These are phyloP conservation scores for Rhodofomes roseus DNA, from an alignment of 1,284 basidiomycete genomes.

Conservation along the genomic window DNA sequence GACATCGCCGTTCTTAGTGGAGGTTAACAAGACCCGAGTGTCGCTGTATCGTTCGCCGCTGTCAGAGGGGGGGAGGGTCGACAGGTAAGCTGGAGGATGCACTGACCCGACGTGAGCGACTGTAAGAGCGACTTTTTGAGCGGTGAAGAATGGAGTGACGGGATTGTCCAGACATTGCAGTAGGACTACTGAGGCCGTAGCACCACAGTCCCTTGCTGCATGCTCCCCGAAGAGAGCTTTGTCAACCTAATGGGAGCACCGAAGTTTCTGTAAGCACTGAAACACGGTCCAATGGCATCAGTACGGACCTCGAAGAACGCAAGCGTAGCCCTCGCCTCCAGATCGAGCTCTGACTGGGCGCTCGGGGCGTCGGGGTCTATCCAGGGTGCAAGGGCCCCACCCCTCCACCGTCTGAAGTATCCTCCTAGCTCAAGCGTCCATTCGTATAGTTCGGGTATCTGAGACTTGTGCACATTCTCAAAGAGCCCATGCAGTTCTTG, in stretches of 20 bases:
- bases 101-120: conserved; percentile 90
- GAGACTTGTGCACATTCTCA: conserved; percentile 65
- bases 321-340: conserved; percentile 81
- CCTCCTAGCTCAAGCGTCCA: conserved; percentile 81
- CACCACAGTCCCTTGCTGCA: conserved; percentile 70
- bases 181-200: conserved; percentile 87
- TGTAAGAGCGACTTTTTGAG: conserved; percentile 69
- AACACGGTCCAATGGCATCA: background rate
- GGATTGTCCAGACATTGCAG: conserved; percentile 82
- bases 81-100: background rate
- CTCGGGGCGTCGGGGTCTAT: conserved; percentile 36
- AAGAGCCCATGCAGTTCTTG: conserved; percentile 79
- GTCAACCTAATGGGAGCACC: conserved; percentile 42
- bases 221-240: conserved; percentile 57
- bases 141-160: conserved; percentile 74
- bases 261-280: background rate
- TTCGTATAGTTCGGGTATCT: conserved; percentile 70
- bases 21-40: conserved; percentile 84
- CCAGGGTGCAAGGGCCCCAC: conserved; percentile 76
- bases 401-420: conserved; percentile 85
- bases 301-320: conserved; percentile 78
- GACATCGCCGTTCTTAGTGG: conserved; percentile 68
- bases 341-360: conserved; percentile 52
- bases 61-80: background rate
- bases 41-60: conserved; percentile 51